Percentiles rank a stretch among this genome's conserved stretches.
Evolutionary conservation across 306 rosid genomes (phyloP).

Genomic region (Mimosa bimucronata): DNA sequence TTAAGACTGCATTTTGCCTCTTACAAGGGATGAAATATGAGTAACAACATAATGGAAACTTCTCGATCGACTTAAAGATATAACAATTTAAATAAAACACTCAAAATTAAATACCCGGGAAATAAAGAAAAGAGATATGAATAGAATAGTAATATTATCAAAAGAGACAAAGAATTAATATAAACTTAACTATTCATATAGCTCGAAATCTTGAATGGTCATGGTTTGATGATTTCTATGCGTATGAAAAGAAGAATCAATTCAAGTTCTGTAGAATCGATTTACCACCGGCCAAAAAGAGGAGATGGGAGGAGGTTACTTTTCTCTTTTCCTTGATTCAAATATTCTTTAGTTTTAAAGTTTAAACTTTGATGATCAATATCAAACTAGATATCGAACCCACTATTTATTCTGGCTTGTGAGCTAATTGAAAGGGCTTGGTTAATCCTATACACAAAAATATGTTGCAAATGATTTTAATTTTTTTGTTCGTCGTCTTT

Average conservation of each 20-base stretch:
- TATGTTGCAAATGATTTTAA: neutral
- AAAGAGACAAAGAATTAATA: neutral
- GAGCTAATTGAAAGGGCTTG: neutral
- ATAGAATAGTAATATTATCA: neutral
- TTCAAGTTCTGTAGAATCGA: neutral
- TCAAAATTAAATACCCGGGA: neutral
- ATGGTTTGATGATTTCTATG: neutral
- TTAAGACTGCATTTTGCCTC: neutral
- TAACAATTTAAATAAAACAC: neutral
- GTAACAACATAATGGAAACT: neutral
- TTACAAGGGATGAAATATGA: neutral
- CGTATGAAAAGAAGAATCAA: neutral
- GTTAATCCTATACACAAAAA: neutral
- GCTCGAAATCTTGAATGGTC: neutral
- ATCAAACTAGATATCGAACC: neutral
- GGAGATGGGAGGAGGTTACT: neutral
- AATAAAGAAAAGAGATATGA: neutral
- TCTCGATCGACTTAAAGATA: too few species aligned
- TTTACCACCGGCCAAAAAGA: neutral
- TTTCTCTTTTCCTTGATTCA: neutral
- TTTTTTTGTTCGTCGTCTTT: neutral
- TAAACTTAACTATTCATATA: neutral
- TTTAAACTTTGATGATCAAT: neutral
- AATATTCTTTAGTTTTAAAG: constrained; percentile 1
- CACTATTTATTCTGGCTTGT: neutral